These are phyloP conservation scores for Hamigera avellanea DNA, from an alignment of 495 filamentous ascomycete genomes.

Conservation along the genomic window DNA sequence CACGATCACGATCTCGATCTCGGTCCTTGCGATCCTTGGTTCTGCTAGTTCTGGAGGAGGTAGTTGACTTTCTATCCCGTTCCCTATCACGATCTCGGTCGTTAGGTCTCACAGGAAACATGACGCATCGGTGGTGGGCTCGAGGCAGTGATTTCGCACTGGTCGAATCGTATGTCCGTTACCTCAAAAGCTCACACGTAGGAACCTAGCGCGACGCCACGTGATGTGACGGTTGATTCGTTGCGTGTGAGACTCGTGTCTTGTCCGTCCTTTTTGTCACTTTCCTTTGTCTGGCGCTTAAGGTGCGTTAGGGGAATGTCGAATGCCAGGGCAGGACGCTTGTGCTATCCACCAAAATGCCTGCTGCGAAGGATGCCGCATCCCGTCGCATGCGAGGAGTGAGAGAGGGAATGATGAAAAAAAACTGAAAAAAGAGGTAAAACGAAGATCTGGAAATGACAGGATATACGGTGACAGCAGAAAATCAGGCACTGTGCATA, in stretches of 20 bases:
- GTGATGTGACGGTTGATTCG: too few relatives aligned
- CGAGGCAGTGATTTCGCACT: not conserved
- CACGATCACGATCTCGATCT: constrained; percentile 13
- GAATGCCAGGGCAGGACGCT: constrained; percentile 11
- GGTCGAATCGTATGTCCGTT: too few relatives aligned
- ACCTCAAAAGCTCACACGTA: too few relatives aligned
- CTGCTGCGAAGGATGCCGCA: constrained; percentile 14
- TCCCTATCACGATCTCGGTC: constrained; percentile 26
- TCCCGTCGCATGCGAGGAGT: constrained; percentile 9
- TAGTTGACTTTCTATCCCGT: constrained; percentile 15
- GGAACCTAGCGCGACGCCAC: too few relatives aligned
- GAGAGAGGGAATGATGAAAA: constrained; percentile 1
- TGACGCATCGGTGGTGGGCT: constrained; percentile 19
- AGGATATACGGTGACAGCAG: not conserved
- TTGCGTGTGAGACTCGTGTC: not conserved
- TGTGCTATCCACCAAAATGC: constrained; percentile 12
- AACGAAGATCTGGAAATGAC: not conserved
- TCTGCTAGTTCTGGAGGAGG: constrained; percentile 21
- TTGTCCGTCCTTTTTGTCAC: constrained; percentile 3
- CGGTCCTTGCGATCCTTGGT: too few relatives aligned
- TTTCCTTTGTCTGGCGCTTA: constrained; percentile 26
- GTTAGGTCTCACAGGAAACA: constrained; percentile 35
- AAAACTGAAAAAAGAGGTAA: constrained; percentile 1
- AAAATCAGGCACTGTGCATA: too few relatives aligned
- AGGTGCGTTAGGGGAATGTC: constrained; percentile 9